These are phyloP conservation scores for Lachancea fermentati DNA, from an alignment of 805 yeast genomes.

Conservation along the genomic window DNA sequence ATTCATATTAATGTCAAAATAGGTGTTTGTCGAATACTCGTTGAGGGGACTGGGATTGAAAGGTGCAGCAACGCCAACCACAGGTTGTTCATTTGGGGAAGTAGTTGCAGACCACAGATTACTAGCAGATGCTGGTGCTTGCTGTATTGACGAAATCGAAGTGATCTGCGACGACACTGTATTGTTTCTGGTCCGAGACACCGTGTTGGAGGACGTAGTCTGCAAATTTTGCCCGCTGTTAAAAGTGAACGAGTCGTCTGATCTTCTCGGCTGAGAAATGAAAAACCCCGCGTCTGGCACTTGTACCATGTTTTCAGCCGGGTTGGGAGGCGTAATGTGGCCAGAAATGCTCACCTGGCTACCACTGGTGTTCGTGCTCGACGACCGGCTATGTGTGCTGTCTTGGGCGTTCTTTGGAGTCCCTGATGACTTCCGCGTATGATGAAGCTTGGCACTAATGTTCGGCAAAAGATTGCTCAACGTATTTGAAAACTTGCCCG, in stretches of 20 bases:
- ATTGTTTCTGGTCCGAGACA: constrained; percentile 31
- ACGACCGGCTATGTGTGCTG: constrained; percentile 11
- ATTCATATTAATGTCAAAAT: constrained; percentile 17
- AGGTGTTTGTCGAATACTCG: constrained; percentile 18
- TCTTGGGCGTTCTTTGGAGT: constrained; percentile 7
- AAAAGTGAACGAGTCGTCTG: constrained; percentile 28
- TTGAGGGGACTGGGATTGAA: constrained; percentile 16
- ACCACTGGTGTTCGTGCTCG: constrained; percentile 16
- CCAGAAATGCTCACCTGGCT: constrained; percentile 16
- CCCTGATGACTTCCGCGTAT: constrained; percentile 18
- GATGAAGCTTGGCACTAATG: constrained; percentile 33
- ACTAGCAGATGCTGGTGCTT: constrained; percentile 18
- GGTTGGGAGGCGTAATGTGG: constrained; percentile 27
- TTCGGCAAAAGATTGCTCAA: constrained; percentile 32
- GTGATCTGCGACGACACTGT: constrained; percentile 34
- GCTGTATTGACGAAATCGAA: constrained; percentile 26
- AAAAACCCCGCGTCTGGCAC: constrained; percentile 26
- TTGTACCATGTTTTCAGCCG: constrained; percentile 21
- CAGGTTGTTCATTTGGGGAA: constrained; percentile 14
- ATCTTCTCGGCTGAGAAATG: constrained; percentile 21
- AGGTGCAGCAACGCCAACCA: not conserved
- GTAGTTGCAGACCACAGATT: constrained; percentile 24
- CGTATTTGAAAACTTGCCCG: constrained; percentile 32
- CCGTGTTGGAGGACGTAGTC: constrained; percentile 16
- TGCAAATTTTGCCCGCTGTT: constrained; percentile 8